phyloP scores from a whole-genome alignment of 192 early-diverging fungal genomes.

The Dissophora ornata region DNA sequence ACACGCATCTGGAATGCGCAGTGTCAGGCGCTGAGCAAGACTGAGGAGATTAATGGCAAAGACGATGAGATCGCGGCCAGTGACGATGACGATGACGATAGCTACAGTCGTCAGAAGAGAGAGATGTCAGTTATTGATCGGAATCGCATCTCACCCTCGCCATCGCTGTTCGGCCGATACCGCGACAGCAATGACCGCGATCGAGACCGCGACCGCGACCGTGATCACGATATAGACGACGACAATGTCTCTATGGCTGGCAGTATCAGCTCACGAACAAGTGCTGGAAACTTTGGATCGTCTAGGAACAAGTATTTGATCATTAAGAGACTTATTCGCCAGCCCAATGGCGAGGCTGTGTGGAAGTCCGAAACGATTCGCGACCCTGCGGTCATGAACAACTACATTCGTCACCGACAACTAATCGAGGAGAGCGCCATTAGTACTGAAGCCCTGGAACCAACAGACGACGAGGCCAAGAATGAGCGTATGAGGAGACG shows the following conservation, averaged over 20 bases:
- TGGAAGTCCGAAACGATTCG: constrained; percentile 86
- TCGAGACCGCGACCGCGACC: constrained; percentile 37
- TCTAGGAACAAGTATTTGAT: constrained; percentile 69
- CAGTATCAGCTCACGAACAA: constrained; percentile 64
- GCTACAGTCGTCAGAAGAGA: constrained; percentile 21
- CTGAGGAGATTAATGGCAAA: constrained; percentile 59
- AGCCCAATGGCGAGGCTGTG: constrained; percentile 70
- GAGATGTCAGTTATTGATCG: constrained; percentile 38
- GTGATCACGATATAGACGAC: constrained; percentile 59
- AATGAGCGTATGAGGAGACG: constrained; percentile 66
- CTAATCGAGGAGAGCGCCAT: constrained; percentile 78
- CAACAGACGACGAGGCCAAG: constrained; percentile 69
- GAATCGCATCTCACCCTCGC: constrained; percentile 42
- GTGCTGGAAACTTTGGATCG: constrained; percentile 60
- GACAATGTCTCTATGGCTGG: constrained; percentile 66
- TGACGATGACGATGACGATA: constrained; percentile 66
- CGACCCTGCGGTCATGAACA: constrained; percentile 87
- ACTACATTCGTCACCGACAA: constrained; percentile 86
- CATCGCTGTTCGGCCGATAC: constrained; percentile 48
- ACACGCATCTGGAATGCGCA: constrained; percentile 94
- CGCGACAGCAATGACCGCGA: constrained; percentile 38
- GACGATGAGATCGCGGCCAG: constrained; percentile 66
- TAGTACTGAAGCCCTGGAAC: constrained; percentile 61
- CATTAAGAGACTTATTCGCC: constrained; percentile 67
- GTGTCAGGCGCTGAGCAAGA: constrained; percentile 70